A percentile compares a stretch with the other conserved stretches of the same genome.
Conservation (phyloP, 352 stramenopile species). For the Globisporangium heterothallicum region DNA sequence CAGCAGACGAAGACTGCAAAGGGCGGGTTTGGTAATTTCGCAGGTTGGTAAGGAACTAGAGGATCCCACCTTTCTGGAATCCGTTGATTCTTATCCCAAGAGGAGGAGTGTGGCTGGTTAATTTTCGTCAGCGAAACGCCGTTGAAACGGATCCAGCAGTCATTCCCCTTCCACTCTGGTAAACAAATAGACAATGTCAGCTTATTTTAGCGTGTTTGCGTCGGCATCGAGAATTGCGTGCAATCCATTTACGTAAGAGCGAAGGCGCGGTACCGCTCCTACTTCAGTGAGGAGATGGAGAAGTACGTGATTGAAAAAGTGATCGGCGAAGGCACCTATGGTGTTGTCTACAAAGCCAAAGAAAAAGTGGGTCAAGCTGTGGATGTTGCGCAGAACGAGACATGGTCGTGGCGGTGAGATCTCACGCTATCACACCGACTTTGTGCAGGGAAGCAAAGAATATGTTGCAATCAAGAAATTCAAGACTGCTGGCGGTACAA, state of each 20-base stretch:
- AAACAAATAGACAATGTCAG: neutral
- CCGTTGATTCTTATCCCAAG: neutral
- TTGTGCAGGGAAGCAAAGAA: slow-evolving; percentile 45
- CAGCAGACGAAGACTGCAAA: slow-evolving; percentile 24
- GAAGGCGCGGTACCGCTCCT: too few species aligned
- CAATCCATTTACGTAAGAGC: neutral
- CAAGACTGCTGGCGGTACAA: slow-evolving; percentile 53
- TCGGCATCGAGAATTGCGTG: neutral
- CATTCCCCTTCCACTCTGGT: slow-evolving; percentile 4
- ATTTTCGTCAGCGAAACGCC: too few species aligned
- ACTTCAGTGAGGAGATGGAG: slow-evolving; percentile 46
- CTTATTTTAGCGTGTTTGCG: neutral
- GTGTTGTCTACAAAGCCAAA: slow-evolving; percentile 71
- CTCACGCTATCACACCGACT: too few species aligned
- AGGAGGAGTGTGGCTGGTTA: too few species aligned
- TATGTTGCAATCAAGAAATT: slow-evolving; percentile 82
- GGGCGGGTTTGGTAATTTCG: slow-evolving; percentile 75
- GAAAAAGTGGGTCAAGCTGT: slow-evolving; percentile 47
- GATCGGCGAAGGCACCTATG: slow-evolving; percentile 81
- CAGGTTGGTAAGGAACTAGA: slow-evolving; percentile 42
- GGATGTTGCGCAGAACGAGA: neutral
- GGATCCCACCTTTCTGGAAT: slow-evolving; percentile 2
- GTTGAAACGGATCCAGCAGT: slow-evolving; percentile 10
- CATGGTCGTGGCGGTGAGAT: neutral
- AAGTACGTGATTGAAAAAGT: slow-evolving; percentile 78